Percentiles rank a stretch among this genome's conserved stretches.
Evolutionary conservation across 805 yeast genomes (phyloP).

Genomic region (Wickerhamomyces pijperi): DNA sequence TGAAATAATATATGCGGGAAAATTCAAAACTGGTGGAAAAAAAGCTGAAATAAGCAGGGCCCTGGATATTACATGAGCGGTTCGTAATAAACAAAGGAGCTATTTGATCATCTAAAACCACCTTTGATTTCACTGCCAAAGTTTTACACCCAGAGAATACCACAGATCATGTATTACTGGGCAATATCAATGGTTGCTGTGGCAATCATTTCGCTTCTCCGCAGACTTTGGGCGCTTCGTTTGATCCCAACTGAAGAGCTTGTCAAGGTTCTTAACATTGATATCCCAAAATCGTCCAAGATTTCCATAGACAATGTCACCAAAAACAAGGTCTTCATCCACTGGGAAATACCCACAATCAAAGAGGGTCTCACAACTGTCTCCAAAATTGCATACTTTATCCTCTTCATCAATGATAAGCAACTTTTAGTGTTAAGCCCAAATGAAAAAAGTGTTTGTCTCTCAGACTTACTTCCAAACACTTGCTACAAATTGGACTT

Average conservation of each 20-base stretch:
- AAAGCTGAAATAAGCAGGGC: too few species aligned
- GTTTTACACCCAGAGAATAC: not conserved
- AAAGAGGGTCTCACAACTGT: not conserved
- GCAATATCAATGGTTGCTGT: conserved; percentile 8
- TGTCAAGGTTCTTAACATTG: conserved; percentile 34
- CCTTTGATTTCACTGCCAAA: too few species aligned
- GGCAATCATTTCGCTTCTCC: conserved; percentile 16
- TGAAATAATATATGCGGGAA: too few species aligned
- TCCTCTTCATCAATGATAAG: conserved; percentile 29
- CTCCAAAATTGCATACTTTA: conserved; percentile 22
- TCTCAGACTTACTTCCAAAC: conserved; percentile 23
- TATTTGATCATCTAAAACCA: too few species aligned
- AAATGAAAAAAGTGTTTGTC: conserved; percentile 23
- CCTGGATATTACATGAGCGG: too few species aligned
- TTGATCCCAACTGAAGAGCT: conserved; percentile 35
- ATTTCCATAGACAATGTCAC: conserved; percentile 46
- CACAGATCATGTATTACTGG: conserved; percentile 5
- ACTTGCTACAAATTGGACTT: conserved; percentile 31
- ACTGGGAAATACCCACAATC: conserved; percentile 34
- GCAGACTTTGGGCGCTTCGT: conserved; percentile 10
- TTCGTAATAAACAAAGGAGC: too few species aligned
- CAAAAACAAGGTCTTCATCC: conserved; percentile 33
- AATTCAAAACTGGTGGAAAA: too few species aligned
- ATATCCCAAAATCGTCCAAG: conserved; percentile 44
- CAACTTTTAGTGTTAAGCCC: conserved; percentile 25